Percentiles rank a stretch among this genome's conserved stretches.
phyloP scores from a whole-genome alignment of 78 protist genomes.

The Dictyostelium discoideum region dicty_2.7 NC_007088.5:2975501-2976000 shows the following conservation, averaged over 20 bases:
- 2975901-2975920: background rate
- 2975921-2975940: background rate
- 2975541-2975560: slow-evolving; percentile 3
- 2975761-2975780: too few relatives aligned
- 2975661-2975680: too few relatives aligned
- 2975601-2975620: background rate
- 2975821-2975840: background rate
- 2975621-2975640: too few relatives aligned
- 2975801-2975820: background rate
- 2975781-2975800: background rate
- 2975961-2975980: background rate
- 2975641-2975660: too few relatives aligned
- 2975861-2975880: background rate
- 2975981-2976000: background rate
- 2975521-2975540: background rate
- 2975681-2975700: too few relatives aligned
- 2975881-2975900: background rate
- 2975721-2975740: too few relatives aligned
- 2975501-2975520: background rate
- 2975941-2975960: background rate
- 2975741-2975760: too few relatives aligned
- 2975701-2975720: too few relatives aligned
- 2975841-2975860: background rate
- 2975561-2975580: background rate
- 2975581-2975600: background rate